These are phyloP conservation scores for Pistacia vera DNA, from an alignment of 345 rosid genomes.

Conservation along the genomic window DNA sequence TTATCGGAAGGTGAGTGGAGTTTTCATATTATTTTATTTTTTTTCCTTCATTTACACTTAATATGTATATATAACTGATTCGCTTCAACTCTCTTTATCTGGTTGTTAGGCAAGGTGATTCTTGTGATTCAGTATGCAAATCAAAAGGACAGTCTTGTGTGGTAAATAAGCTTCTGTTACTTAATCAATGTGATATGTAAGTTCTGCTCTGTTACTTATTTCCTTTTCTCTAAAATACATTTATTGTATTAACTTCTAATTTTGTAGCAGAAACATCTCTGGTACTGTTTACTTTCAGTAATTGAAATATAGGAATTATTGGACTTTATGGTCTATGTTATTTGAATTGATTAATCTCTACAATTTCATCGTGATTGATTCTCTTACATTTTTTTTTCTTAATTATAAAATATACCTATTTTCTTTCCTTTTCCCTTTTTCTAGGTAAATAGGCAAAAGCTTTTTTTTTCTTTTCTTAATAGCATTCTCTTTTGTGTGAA, in stretches of 20 bases:
- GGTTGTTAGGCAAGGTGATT: slow-evolving; percentile 74
- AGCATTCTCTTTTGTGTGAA: not conserved
- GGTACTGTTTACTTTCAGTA: not conserved
- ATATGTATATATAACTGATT: slow-evolving; percentile 3
- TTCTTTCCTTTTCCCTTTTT: not conserved
- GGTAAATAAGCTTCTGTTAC: slow-evolving; percentile 74
- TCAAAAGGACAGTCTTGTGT: slow-evolving; percentile 84
- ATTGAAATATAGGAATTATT: slow-evolving; percentile 8
- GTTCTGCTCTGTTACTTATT: slow-evolving; percentile 23
- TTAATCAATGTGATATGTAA: slow-evolving; percentile 88
- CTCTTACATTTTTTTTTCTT: not conserved
- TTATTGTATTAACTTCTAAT: not conserved
- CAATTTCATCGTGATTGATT: not conserved
- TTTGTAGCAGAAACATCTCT: not conserved
- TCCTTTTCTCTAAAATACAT: not conserved
- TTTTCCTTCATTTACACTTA: not conserved
- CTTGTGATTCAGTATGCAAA: slow-evolving; percentile 86
- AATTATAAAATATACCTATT: not conserved
- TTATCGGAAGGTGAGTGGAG: slow-evolving; percentile 68
- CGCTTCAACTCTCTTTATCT: slow-evolving; percentile 24
- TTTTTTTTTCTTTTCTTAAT: slow-evolving; percentile 11
- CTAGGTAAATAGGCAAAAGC: not conserved
- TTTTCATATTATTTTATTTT: slow-evolving; percentile 12
- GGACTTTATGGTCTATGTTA: not conserved
- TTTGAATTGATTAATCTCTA: not conserved